Percentiles rank a stretch among this genome's conserved stretches.
These are phyloP conservation scores for Colletotrichum paranaense DNA, from an alignment of 2,329 filamentous ascomycete genomes.

Conservation along the genomic window DNA sequence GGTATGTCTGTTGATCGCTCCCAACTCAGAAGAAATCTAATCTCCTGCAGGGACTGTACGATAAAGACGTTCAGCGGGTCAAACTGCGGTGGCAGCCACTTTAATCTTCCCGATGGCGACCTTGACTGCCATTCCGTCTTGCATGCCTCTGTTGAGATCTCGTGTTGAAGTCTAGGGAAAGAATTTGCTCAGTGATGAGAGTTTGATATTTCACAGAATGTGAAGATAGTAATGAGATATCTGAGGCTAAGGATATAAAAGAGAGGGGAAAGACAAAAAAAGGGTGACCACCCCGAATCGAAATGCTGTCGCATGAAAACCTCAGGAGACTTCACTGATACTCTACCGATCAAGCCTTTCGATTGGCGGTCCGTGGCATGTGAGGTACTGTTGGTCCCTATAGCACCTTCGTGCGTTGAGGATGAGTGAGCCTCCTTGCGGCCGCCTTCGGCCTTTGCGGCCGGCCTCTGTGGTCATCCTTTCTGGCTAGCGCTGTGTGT, in stretches of 20 bases:
- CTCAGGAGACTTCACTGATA: neutral
- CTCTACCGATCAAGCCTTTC: neutral
- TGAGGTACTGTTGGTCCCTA: neutral
- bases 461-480: too few relatives aligned
- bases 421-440: too few relatives aligned
- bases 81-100: neutral
- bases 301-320: neutral
- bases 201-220: too few relatives aligned
- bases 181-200: neutral
- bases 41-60: neutral
- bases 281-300: neutral
- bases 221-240: too few relatives aligned
- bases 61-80: slow-evolving; percentile 9
- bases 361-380: neutral
- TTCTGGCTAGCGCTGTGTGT: too few relatives aligned
- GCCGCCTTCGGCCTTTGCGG: too few relatives aligned
- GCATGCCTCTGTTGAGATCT: slow-evolving; percentile 1
- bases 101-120: slow-evolving; percentile 6
- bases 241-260: too few relatives aligned
- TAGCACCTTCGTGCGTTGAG: neutral
- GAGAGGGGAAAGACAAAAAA: neutral
- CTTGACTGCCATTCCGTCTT: slow-evolving; percentile 19
- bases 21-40: neutral
- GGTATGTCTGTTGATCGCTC: neutral
- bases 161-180: neutral